Conservation (phyloP, 1,139 yeast species). For the Hemisphaericaspora subhashii region DNA sequence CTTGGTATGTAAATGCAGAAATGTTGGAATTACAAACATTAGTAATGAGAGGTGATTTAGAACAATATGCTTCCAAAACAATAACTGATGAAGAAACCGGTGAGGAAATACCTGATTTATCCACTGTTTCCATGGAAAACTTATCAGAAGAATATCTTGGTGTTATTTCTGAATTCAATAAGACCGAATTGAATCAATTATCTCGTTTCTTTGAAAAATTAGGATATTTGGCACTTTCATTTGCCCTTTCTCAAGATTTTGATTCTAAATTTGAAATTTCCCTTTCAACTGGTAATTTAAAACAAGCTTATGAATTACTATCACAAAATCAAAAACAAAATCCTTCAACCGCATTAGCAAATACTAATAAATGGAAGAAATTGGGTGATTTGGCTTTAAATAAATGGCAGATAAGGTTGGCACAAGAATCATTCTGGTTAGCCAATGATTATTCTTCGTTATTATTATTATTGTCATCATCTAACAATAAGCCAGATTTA, state of each 20-base stretch:
- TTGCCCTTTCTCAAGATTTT: slow-evolving; percentile 74
- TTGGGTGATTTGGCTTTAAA: slow-evolving; percentile 85
- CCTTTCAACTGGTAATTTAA: slow-evolving; percentile 64
- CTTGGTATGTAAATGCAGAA: slow-evolving; percentile 79
- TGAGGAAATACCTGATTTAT: slow-evolving; percentile 40
- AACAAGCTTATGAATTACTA: slow-evolving; percentile 74
- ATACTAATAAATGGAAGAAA: slow-evolving; percentile 74
- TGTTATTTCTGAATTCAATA: slow-evolving; percentile 51
- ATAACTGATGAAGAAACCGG: slow-evolving; percentile 40
- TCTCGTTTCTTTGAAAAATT: slow-evolving; percentile 94
- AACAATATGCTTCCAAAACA: slow-evolving; percentile 39
- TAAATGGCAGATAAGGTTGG: slow-evolving; percentile 78
- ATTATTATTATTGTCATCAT: slow-evolving; percentile 78
- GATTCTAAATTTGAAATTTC: slow-evolving; percentile 79
- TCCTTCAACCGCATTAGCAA: slow-evolving; percentile 34
- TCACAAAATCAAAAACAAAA: slow-evolving; percentile 52
- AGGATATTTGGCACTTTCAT: slow-evolving; percentile 81
- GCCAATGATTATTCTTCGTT: slow-evolving; percentile 85
- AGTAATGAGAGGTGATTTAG: slow-evolving; percentile 89
- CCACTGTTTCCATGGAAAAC: slow-evolving; percentile 63
- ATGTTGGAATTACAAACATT: slow-evolving; percentile 94
- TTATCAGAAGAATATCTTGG: slow-evolving; percentile 57
- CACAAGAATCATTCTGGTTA: slow-evolving; percentile 74
- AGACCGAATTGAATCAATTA: slow-evolving; percentile 71
- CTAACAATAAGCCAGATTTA: slow-evolving; percentile 66